phyloP scores from a whole-genome alignment of 73 alveolate species.

The Paramecium pentaurelia region DNA sequence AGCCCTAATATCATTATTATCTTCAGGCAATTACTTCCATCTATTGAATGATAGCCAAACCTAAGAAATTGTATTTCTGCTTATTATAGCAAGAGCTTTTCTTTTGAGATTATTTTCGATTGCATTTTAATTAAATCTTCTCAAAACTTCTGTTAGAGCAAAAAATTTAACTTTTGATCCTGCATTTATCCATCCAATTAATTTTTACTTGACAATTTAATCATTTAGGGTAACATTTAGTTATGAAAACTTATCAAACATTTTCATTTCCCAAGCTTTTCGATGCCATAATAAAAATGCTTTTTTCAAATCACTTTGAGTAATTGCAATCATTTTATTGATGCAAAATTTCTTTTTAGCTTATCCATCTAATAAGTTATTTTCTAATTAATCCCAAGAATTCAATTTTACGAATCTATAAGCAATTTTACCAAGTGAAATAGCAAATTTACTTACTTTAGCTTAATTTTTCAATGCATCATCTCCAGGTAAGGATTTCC shows the following conservation, averaged over 20 bases:
- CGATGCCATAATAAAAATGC: conserved; percentile 12
- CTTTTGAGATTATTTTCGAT: neutral
- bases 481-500: conserved; percentile 21
- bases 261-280: neutral
- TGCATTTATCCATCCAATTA: neutral
- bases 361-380: neutral
- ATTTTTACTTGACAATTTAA: neutral
- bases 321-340: neutral
- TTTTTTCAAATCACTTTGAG: neutral
- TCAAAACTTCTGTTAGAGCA: neutral
- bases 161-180: neutral
- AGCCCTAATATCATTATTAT: neutral
- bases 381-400: neutral
- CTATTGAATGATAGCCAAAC: neutral
- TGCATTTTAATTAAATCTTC: neutral
- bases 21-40: conserved; percentile 9
- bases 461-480: neutral
- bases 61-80: neutral
- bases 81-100: neutral
- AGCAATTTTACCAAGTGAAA: neutral
- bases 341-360: neutral
- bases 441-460: neutral
- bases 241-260: neutral
- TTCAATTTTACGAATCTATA: neutral
- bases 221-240: neutral